Evolutionary conservation across 495 filamentous ascomycete genomes (phyloP), one percentile per base, ranked within the genome.

Genomic region (Peziza echinospora): DNA sequence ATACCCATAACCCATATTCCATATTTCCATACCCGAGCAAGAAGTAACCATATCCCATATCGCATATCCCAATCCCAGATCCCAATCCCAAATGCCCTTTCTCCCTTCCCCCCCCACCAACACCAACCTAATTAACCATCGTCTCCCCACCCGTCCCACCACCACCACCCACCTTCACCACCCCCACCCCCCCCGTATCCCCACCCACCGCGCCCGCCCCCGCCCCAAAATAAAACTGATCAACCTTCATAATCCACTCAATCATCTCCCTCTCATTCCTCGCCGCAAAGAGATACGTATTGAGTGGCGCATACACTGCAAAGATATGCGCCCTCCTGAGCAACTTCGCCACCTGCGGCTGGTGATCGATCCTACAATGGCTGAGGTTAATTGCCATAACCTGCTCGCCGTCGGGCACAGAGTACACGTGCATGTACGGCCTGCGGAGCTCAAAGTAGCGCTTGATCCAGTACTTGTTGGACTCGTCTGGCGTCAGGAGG

Each of bases 281-380:
- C 39, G 83, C 81, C 21, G 83, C 82, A 63, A 99, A 96, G 44
- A 99, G 67, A 72, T 82, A 99, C 28, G 86, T 91, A 55, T 93
- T 93, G 55, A 87, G 75, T 49, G 77, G 78, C 28, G 82, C 87
- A 58, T 93, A 96, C 41, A 99, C 73, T 10, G 91, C 89, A 67
- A 87, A 97, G 28, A 96, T 56, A 26, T 64, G 46, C 16, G 60
- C 60, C 39, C 69, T 49, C 61, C 75, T 61, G 21, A 94, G 67
- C 16, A 97, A 62, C 37, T 78, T 74, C 26, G 86, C 72, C 45
- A 96, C 81, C 50, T 87, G 78, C 3, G 89, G 89, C 53, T 80
- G 75, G 51, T 82, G 77, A 55, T 97, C 91, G 34, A 96, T 78
- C 24, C 87, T 69, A 6, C 80, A 71, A 59, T 89, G 84, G 40